A percentile compares a stretch with the other conserved stretches of the same genome.
Evolutionary conservation across 2,329 filamentous ascomycete species (phyloP).

Genomic region (Lomentospora prolificans): DNA sequence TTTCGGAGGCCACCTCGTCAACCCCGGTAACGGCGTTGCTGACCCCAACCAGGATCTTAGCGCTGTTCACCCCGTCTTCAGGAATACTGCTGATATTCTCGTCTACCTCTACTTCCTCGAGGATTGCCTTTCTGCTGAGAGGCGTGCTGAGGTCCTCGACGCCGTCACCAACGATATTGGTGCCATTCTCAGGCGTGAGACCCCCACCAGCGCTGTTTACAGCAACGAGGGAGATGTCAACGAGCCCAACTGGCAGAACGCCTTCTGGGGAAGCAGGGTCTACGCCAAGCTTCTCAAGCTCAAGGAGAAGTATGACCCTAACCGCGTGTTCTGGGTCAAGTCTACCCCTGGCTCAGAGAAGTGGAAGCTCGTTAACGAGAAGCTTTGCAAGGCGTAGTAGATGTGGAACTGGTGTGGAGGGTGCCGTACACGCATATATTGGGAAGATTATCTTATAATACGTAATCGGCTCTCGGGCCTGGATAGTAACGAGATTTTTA

Average conservation of each 20-base stretch:
- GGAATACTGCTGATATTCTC: conserved; percentile 23
- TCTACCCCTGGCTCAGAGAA: conserved; percentile 33
- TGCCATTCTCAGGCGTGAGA: conserved; percentile 24
- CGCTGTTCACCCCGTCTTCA: conserved; percentile 28
- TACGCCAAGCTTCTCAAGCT: conserved; percentile 24
- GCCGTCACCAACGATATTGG: conserved; percentile 26
- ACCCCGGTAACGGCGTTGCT: conserved; percentile 23
- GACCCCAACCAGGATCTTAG: conserved; percentile 22
- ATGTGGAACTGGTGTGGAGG: neutral
- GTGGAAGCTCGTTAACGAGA: conserved; percentile 21
- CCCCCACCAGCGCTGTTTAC: conserved; percentile 29
- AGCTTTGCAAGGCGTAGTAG: conserved; percentile 3
- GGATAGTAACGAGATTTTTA: neutral
- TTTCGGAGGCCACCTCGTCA: conserved; percentile 22
- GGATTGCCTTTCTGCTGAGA: conserved; percentile 28
- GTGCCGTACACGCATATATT: neutral
- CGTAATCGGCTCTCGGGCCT: neutral
- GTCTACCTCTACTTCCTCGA: conserved; percentile 24
- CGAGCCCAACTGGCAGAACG: conserved; percentile 26
- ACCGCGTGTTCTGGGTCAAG: conserved; percentile 30
- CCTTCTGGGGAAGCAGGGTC: conserved; percentile 28
- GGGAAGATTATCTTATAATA: neutral
- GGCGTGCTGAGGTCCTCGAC: conserved; percentile 29
- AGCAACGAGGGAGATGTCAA: conserved; percentile 23
- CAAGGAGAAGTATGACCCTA: conserved; percentile 33